phyloP scores from a whole-genome alignment of 2,329 filamentous ascomycete genomes.

The Talaromyces funiculosus region DNA sequence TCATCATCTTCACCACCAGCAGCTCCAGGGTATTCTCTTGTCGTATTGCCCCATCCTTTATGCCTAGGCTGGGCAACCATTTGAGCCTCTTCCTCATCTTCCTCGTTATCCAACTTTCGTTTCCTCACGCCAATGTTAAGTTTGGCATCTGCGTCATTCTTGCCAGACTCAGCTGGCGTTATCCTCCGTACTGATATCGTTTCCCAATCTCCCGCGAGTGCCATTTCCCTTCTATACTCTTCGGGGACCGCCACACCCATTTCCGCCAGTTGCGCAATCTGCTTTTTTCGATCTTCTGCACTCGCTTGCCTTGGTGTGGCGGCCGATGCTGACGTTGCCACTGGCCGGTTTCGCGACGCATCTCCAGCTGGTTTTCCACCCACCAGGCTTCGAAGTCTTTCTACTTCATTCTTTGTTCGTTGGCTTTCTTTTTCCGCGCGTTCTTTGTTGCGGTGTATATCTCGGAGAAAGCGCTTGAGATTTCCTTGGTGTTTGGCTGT shows the following conservation, averaged over 20 bases:
- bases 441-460: conserved; percentile 80
- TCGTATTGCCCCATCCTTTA: conserved; percentile 42
- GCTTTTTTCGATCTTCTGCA: conserved; percentile 67
- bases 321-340: conserved; percentile 25
- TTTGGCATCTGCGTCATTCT: conserved; percentile 31
- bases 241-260: conserved; percentile 82
- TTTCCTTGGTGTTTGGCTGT: conserved; percentile 78
- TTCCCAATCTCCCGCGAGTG: conserved; percentile 85
- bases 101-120: conserved; percentile 39
- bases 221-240: conserved; percentile 71
- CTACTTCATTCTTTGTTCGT: conserved; percentile 75
- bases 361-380: conserved; percentile 35
- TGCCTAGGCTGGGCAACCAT: conserved; percentile 13
- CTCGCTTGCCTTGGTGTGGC: conserved; percentile 40
- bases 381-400: conserved; percentile 74
- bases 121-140: conserved; percentile 42
- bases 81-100: conserved; percentile 31
- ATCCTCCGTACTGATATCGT: conserved; percentile 51
- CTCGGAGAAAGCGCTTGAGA: conserved; percentile 82
- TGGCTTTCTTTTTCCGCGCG: conserved; percentile 75
- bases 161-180: conserved; percentile 33
- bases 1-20: conserved; percentile 31
- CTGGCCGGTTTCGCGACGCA: conserved; percentile 25
- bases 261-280: conserved; percentile 80
- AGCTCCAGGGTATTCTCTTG: conserved; percentile 35